Conservation (phyloP, 768 basidiomycete genomes). For the Termitomyces sp. region DNA sequence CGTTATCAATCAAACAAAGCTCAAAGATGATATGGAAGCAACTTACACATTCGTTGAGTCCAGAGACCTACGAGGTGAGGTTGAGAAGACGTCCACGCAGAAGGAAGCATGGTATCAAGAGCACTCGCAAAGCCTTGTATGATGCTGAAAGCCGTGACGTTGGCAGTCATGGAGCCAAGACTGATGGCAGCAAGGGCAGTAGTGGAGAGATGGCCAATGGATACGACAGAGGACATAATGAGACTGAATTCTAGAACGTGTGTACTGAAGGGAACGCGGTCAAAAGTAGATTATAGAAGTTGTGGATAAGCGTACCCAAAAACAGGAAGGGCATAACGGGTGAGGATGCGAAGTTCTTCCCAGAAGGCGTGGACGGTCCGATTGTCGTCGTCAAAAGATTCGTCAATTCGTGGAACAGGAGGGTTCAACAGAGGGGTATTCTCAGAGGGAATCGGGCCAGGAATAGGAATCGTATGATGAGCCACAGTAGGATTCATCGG, state of each 20-base stretch:
- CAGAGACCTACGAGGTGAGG: slow-evolving; percentile 86
- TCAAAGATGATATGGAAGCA: not conserved
- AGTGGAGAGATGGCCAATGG: slow-evolving; percentile 89
- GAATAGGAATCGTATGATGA: slow-evolving; percentile 12
- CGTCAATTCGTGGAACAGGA: slow-evolving; percentile 53
- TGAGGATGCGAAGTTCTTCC: slow-evolving; percentile 57
- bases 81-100: slow-evolving; percentile 91
- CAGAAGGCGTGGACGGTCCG: slow-evolving; percentile 33
- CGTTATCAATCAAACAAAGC: not conserved
- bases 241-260: slow-evolving; percentile 85
- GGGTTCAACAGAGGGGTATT: slow-evolving; percentile 56
- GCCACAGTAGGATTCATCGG: slow-evolving; percentile 11
- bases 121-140: slow-evolving; percentile 82
- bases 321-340: slow-evolving; percentile 65
- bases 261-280: slow-evolving; percentile 38
- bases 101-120: slow-evolving; percentile 90
- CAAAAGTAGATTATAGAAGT: not conserved
- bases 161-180: slow-evolving; percentile 71
- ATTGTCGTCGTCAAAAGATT: slow-evolving; percentile 32
- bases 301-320: slow-evolving; percentile 45
- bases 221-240: slow-evolving; percentile 76
- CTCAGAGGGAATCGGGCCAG: slow-evolving; percentile 30
- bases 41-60: slow-evolving; percentile 82
- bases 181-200: slow-evolving; percentile 83
- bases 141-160: slow-evolving; percentile 72